Evolutionary conservation across 2,329 filamentous ascomycete genomes (phyloP).

Genomic region (Berkeleyomyces basicola): DNA sequence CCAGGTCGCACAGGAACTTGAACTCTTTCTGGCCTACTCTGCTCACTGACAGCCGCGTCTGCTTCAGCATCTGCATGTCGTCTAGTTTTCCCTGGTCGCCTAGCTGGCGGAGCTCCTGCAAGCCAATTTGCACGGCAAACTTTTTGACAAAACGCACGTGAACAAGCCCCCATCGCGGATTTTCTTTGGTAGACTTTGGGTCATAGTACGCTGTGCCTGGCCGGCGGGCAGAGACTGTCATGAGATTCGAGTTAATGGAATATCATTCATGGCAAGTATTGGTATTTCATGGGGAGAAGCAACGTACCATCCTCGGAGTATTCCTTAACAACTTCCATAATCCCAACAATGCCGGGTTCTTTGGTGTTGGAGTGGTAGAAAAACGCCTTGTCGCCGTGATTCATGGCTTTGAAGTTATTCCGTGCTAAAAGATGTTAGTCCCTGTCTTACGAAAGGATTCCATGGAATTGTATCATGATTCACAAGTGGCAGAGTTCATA

Average conservation of each 20-base stretch:
- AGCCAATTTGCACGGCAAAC: conserved; percentile 51
- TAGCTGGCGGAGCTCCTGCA: conserved; percentile 54
- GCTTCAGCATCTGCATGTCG: conserved; percentile 69
- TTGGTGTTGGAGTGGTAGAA: conserved; percentile 97
- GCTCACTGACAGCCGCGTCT: conserved; percentile 68
- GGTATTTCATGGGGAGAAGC: not conserved
- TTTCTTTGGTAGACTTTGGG: conserved; percentile 42
- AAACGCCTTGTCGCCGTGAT: conserved; percentile 77
- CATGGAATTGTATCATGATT: too few species aligned
- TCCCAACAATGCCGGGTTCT: conserved; percentile 68
- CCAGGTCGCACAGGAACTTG: conserved; percentile 41
- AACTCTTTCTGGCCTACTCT: conserved; percentile 49
- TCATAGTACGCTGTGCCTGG: conserved; percentile 59
- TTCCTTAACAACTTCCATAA: conserved; percentile 78
- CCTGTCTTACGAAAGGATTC: not conserved
- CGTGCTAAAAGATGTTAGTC: conserved; percentile 33
- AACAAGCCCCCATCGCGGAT: conserved; percentile 63
- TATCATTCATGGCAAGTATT: not conserved
- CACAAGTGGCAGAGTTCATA: conserved; percentile 15
- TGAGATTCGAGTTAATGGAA: not conserved
- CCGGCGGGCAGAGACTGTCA: conserved; percentile 20
- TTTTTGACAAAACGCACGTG: conserved; percentile 78
- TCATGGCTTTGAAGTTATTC: conserved; percentile 86
- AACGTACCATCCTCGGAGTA: conserved; percentile 58
- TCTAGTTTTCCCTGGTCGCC: conserved; percentile 41